phyloP scores from a whole-genome alignment of 2,329 filamentous ascomycete genomes.

The Penicillium griseofulvum region DNA sequence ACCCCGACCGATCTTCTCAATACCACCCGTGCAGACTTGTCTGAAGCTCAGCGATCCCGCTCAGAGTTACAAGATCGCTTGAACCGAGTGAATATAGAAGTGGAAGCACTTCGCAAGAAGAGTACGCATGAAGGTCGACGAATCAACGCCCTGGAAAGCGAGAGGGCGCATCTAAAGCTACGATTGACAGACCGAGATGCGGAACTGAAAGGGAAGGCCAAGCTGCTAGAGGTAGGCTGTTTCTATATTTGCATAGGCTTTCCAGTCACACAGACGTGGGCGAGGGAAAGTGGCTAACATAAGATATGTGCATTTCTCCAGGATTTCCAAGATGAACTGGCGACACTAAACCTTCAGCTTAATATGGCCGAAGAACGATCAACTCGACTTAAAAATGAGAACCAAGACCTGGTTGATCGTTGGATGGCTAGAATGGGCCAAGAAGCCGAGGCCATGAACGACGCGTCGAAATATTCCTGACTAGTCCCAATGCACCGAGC shows the following conservation, averaged over 20 bases:
- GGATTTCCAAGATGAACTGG: conserved; percentile 90
- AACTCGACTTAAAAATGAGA: conserved; percentile 73
- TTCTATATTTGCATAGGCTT: neutral
- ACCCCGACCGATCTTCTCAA: conserved; percentile 36
- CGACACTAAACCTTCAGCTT: conserved; percentile 80
- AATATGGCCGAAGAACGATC: conserved; percentile 78
- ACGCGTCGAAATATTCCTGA: conserved; percentile 49
- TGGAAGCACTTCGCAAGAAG: conserved; percentile 61
- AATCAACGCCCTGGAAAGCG: conserved; percentile 61
- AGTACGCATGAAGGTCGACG: conserved; percentile 59
- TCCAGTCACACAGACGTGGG: neutral
- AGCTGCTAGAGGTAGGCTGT: conserved; percentile 67
- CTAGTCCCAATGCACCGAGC: neutral
- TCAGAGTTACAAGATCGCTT: conserved; percentile 65
- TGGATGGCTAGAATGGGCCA: conserved; percentile 87
- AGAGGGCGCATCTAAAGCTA: conserved; percentile 61
- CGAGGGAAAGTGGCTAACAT: neutral
- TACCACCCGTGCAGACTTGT: conserved; percentile 62
- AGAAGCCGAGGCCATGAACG: conserved; percentile 86
- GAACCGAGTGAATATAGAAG: conserved; percentile 60
- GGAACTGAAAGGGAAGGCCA: conserved; percentile 78
- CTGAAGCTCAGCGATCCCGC: conserved; percentile 72
- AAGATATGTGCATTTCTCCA: conserved; percentile 30
- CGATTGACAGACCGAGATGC: conserved; percentile 78
- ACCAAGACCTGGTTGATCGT: conserved; percentile 81